Base-by-base conservation (phyloP, 805 yeast species). In the Cyberlindnera americana region DNA sequence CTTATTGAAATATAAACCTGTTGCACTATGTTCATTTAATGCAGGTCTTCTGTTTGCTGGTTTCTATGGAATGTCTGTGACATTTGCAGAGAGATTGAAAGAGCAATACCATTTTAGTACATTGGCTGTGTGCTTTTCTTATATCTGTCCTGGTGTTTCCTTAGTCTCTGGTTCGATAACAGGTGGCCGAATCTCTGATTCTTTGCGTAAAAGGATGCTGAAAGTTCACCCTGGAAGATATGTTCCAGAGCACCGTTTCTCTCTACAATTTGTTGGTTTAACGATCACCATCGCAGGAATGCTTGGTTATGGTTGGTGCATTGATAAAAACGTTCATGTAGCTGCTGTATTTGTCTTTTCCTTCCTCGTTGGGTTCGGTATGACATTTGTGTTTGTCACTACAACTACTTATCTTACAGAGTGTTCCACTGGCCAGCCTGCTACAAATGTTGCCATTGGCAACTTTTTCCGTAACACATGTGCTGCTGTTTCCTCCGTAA, bases 401-500 rank as follows among this genome's bases (percentile, higher is more conserved):
- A 71, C 72, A 4, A 74, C 77, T 43, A 72, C 81, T 0, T 76
- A 75, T 50, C 52, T 75, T 35, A 69, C 78, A 1, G 81, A 76
- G 44, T 62, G 75, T 27, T 61, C 73, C 11, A 61, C 69, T 5
- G 68, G 65, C 2, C 74, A 71, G 46, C 73, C 79, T 1, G 77
- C 81, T 1, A 66, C 77, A 0, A 65, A 70, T 37, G 77, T 76
- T 18, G 78, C 82, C 1, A 54, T 76, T 33, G 76, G 76, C 2
- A 75, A 76, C 43, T 59, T 73, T 37, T 66, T 73, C 51, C 64
- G 82, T 50, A 76, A 75, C 45, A 49, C 66, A 3, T 76, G 77
- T 1, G 81, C 82, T 1, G 77, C 78, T 2, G 61, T 74, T 0
- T 69, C 78, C 22, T 69, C 81, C 0, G 72, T 66, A 1, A 58